Base-by-base conservation (phyloP, 2,329 filamentous ascomycete species). In the Beauveria sp. region DNA sequence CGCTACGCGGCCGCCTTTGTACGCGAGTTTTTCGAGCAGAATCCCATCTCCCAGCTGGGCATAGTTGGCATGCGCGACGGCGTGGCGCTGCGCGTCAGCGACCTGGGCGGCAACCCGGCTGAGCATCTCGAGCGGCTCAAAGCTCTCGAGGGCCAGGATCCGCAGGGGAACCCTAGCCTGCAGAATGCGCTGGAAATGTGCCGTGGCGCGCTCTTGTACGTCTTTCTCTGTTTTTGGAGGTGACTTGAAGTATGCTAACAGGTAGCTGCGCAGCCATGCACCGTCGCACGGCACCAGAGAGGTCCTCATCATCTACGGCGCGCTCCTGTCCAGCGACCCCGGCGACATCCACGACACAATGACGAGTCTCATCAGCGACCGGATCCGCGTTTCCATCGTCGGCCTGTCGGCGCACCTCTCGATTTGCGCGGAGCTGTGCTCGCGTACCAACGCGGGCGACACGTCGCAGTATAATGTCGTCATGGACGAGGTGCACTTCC, bases 171-270 rank as follows among this genome's bases (percentile, higher is more conserved):
- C 65, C 88, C 90, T 18, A 92, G 88, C 73, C 73, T 99, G 64
- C 94, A 99, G 74, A 99, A 99, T 73, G 92, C 92, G 4, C 81
- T 99, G 55, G 92, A 99, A 74, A 96, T 99, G 90, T 91, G 91
- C 63, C 84, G 94, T 59, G 94, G 92, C 58, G 88, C 89, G 41
- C 79, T 99, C n/a, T 97, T 90, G 87, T 89, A 78, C 65, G 82
- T 43, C 41, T 8, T 43, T 43, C 1, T 8, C 43, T 51, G 18
- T 51, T n/a, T 34, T 3, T 6, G 12, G 34, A 16, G 5, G 34
- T 14, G 9, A 46, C 16, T 3, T 46, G 43, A 9, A 24, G 0
- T 12, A 46, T 24, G 59, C 66, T 66, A 62, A 66, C 56, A 18
- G 9, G 43, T 59, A 44, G 59, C 51, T 61, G 46, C 58, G 64